Percentiles rank a stretch among this genome's conserved stretches.
Conservation (phyloP, 2,329 filamentous ascomycete species). For the Aspergillus pseudoviridinutans region DNA sequence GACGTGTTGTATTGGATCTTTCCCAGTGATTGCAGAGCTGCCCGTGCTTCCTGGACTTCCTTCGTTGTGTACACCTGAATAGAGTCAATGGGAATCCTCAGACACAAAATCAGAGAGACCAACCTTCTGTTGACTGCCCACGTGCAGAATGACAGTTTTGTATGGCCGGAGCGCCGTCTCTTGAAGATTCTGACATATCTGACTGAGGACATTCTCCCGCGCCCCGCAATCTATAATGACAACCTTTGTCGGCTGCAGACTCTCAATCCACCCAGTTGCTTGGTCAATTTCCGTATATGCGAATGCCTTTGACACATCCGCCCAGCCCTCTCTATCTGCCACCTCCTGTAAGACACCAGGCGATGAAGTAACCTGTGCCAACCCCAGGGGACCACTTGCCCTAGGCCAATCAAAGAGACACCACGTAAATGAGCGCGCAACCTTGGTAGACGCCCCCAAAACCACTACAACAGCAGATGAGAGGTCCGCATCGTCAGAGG, state of each 20-base stretch:
- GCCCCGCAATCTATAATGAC: conserved; percentile 9
- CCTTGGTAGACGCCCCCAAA: conserved; percentile 26
- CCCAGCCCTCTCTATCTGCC: neutral
- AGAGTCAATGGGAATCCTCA: neutral
- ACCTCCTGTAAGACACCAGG: conserved; percentile 3
- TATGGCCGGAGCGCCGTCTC: neutral
- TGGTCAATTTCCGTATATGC: conserved; percentile 2
- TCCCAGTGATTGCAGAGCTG: conserved; percentile 1
- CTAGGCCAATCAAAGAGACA: neutral
- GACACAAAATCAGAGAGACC: neutral
- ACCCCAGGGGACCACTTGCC: conserved; percentile 4
- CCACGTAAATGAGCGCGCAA: conserved; percentile 17
- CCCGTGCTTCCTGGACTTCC: neutral
- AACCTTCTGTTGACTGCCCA: conserved; percentile 5
- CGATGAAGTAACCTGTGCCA: conserved; percentile 8
- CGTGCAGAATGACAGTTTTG: conserved; percentile 1
- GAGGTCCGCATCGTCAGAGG: conserved; percentile 29
- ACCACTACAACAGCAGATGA: conserved; percentile 31
- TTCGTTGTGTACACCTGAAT: conserved; percentile 6
- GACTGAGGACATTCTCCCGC: neutral
- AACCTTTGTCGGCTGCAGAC: conserved; percentile 4
- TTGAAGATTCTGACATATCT: neutral
- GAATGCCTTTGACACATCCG: neutral
- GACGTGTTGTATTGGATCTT: conserved; percentile 12
- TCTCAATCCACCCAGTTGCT: conserved; percentile 3